Evolutionary conservation across 805 yeast genomes (phyloP).

Genomic region (Wickerhamomyces bovis): DNA sequence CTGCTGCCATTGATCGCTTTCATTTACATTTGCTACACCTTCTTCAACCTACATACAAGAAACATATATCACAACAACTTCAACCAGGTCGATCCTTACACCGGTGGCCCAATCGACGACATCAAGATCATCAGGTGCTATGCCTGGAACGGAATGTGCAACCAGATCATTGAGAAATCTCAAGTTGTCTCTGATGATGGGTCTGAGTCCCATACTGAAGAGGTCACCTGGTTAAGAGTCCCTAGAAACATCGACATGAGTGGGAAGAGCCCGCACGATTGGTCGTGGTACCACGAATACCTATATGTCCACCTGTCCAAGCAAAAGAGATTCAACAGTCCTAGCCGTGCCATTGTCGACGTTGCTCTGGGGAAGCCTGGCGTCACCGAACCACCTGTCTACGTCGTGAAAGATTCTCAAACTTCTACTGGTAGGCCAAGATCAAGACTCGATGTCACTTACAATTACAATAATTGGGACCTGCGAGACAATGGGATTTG

Average conservation of each 20-base stretch:
- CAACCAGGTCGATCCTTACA: conserved; percentile 16
- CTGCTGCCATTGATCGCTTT: conserved; percentile 12
- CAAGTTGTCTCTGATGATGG: conserved; percentile 1
- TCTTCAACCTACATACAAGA: conserved; percentile 17
- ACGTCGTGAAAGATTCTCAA: conserved; percentile 30
- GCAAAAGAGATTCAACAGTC: conserved; percentile 6
- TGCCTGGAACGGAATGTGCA: conserved; percentile 26
- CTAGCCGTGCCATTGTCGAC: conserved; percentile 35
- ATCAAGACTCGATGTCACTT: conserved; percentile 18
- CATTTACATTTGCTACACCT: conserved; percentile 8
- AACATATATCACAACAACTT: conserved; percentile 17
- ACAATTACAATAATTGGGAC: conserved; percentile 34
- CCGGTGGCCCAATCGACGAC: conserved; percentile 27
- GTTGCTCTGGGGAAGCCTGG: conserved; percentile 34
- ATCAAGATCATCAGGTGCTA: conserved; percentile 25
- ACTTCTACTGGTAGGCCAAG: conserved; percentile 23
- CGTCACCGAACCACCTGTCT: conserved; percentile 32
- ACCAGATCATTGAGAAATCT: conserved; percentile 17
- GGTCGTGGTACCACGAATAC: conserved; percentile 20
- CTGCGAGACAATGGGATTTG: conserved; percentile 46
- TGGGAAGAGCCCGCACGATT: conserved; percentile 9
- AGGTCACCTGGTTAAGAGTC: conserved; percentile 23
- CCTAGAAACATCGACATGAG: conserved; percentile 21
- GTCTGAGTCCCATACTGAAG: background rate
- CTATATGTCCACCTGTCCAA: conserved; percentile 23